phyloP scores from a whole-genome alignment of 1,284 basidiomycete species.

The Ganoderma multipileum region DNA sequence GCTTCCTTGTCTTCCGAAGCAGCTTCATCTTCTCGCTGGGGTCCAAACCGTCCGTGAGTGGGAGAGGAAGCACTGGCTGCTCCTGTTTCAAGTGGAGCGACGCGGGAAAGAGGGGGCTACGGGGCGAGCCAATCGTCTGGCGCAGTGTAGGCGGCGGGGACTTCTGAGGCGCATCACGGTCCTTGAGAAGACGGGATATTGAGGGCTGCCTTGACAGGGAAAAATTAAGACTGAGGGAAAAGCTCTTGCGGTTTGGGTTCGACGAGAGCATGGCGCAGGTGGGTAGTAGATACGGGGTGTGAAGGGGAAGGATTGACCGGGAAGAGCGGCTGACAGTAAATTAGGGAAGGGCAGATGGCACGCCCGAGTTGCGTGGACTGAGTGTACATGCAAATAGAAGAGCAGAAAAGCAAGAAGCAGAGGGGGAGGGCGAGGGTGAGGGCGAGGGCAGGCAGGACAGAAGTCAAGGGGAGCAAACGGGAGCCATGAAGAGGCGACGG shows the following conservation, averaged over 20 bases:
- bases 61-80: slow-evolving; percentile 39
- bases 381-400: slow-evolving; percentile 20
- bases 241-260: slow-evolving; percentile 28
- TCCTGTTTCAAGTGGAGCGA: slow-evolving; percentile 26
- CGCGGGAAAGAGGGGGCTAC: slow-evolving; percentile 22
- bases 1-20: slow-evolving; percentile 50
- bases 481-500: slow-evolving; percentile 8
- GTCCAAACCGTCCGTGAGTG: slow-evolving; percentile 42
- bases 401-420: slow-evolving; percentile 12
- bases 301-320: not conserved
- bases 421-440: not conserved
- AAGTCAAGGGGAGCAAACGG: not conserved
- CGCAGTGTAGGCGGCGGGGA: slow-evolving; percentile 17
- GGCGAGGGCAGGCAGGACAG: not conserved
- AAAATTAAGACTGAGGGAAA: slow-evolving; percentile 27
- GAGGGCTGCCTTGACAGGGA: slow-evolving; percentile 24
- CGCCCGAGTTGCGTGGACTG: slow-evolving; percentile 9
- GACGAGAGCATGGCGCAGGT: slow-evolving; percentile 20
- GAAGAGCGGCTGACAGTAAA: slow-evolving; percentile 18
- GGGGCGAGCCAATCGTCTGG: slow-evolving; percentile 18
- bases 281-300: not conserved
- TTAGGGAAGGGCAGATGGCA: slow-evolving; percentile 26
- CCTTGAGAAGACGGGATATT: slow-evolving; percentile 11
- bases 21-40: slow-evolving; percentile 46
- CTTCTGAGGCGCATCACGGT: slow-evolving; percentile 9